Evolutionary conservation across 441 rosid genomes (phyloP).

Genomic region (Gossypium laxum): DNA sequence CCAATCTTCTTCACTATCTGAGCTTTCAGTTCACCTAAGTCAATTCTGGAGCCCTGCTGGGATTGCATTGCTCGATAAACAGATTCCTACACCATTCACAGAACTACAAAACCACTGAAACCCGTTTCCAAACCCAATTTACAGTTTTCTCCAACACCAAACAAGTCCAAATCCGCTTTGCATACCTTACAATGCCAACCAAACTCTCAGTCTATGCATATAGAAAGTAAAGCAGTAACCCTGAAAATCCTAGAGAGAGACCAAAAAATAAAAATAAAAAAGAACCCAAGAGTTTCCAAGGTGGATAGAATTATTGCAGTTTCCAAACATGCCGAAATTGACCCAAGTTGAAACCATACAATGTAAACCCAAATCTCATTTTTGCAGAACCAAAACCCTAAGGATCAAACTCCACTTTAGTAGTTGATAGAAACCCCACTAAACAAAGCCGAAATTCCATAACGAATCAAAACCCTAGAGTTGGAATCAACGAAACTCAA

Average conservation of each 20-base stretch:
- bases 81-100: slow-evolving; percentile 42
- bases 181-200: slow-evolving; percentile 33
- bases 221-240: slow-evolving; percentile 16
- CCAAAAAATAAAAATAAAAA: neutral
- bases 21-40: slow-evolving; percentile 64
- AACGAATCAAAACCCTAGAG: slow-evolving; percentile 46
- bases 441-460: slow-evolving; percentile 23
- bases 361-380: slow-evolving; percentile 58
- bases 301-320: slow-evolving; percentile 27
- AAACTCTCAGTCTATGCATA: slow-evolving; percentile 22
- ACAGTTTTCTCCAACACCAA: slow-evolving; percentile 26
- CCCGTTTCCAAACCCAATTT: slow-evolving; percentile 17
- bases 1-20: slow-evolving; percentile 72
- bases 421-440: slow-evolving; percentile 27
- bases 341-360: slow-evolving; percentile 35
- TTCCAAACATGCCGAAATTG: slow-evolving; percentile 39
- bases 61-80: slow-evolving; percentile 61
- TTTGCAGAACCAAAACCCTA: slow-evolving; percentile 48
- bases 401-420: slow-evolving; percentile 35
- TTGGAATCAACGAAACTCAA: slow-evolving; percentile 11
- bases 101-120: slow-evolving; percentile 19
- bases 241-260: slow-evolving; percentile 15
- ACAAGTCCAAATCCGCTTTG: slow-evolving; percentile 27
- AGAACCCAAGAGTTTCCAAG: neutral
- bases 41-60: slow-evolving; percentile 59